Conservation (phyloP, 2,329 filamentous ascomycete species). For the Stagonosporopsis vannaccii region DNA sequence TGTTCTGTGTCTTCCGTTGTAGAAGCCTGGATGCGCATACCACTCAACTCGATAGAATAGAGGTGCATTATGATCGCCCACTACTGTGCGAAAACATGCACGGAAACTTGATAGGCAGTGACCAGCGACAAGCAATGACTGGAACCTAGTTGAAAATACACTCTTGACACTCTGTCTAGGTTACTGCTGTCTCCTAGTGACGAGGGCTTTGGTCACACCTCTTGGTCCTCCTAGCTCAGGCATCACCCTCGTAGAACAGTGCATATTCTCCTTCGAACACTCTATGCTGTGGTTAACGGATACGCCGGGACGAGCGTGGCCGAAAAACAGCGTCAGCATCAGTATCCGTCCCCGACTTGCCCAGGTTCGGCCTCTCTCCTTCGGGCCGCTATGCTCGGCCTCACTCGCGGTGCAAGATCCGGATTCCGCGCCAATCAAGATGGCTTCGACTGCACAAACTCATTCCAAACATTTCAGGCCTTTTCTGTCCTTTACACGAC, state of each 20-base stretch:
- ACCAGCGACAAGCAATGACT: too few species aligned
- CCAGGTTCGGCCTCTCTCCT: not conserved
- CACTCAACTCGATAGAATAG: not conserved
- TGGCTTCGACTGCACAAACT: not conserved
- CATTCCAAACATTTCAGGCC: not conserved
- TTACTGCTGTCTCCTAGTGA: not conserved
- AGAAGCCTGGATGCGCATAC: not conserved
- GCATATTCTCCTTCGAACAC: not conserved
- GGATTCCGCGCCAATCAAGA: not conserved
- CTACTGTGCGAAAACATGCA: not conserved
- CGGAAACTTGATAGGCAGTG: not conserved
- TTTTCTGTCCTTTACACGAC: not conserved
- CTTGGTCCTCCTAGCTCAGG: too few species aligned
- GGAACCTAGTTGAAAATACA: not conserved
- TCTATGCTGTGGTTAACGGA: not conserved
- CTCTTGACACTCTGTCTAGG: not conserved
- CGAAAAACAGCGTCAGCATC: not conserved
- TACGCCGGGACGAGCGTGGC: not conserved
- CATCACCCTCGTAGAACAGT: too few species aligned
- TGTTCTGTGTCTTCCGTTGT: not conserved
- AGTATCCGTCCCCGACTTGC: not conserved
- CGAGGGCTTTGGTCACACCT: too few species aligned
- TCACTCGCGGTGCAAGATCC: not conserved
- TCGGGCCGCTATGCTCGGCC: slow-evolving; percentile 16
- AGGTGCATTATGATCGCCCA: not conserved